Evolutionary conservation across 129 eudicot species (phyloP).

Genomic region (Ambrosia artemisiifolia): DNA sequence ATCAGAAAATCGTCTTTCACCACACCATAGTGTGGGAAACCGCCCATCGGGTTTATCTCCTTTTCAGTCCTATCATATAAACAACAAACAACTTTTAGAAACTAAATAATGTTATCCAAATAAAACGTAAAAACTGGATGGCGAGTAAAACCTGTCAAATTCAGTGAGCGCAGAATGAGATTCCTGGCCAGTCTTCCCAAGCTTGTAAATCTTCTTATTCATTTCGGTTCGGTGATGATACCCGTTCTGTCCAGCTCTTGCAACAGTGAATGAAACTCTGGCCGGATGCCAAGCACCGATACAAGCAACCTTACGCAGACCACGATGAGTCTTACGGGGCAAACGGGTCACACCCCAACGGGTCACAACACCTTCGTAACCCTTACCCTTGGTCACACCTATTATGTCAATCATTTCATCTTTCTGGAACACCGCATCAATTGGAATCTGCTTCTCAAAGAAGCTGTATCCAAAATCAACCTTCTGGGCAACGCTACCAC

Average conservation of each 20-base stretch:
- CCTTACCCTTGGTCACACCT: constrained; percentile 69
- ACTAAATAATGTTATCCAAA: not conserved
- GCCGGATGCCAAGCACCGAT: constrained; percentile 73
- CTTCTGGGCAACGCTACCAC: constrained; percentile 51
- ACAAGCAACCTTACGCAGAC: constrained; percentile 73
- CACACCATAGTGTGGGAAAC: constrained; percentile 62
- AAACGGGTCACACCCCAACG: constrained; percentile 79
- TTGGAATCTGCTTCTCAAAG: constrained; percentile 57
- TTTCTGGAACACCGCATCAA: constrained; percentile 59
- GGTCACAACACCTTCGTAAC: constrained; percentile 65
- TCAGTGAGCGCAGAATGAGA: constrained; percentile 51
- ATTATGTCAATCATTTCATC: constrained; percentile 70
- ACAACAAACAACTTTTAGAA: not conserved
- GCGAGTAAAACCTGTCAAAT: constrained; percentile 42
- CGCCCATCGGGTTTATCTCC: constrained; percentile 67
- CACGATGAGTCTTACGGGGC: constrained; percentile 71
- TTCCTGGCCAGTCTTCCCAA: constrained; percentile 57
- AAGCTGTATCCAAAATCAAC: constrained; percentile 51
- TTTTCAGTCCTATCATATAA: constrained; percentile 53
- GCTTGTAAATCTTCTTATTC: constrained; percentile 66
- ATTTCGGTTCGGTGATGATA: constrained; percentile 63
- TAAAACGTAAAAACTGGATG: not conserved
- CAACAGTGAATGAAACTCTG: constrained; percentile 64
- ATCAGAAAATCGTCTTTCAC: constrained; percentile 60
- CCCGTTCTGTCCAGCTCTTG: constrained; percentile 71